Evolutionary conservation across 495 filamentous ascomycete species (phyloP).

Genomic region (Neurospora cerealis): DNA sequence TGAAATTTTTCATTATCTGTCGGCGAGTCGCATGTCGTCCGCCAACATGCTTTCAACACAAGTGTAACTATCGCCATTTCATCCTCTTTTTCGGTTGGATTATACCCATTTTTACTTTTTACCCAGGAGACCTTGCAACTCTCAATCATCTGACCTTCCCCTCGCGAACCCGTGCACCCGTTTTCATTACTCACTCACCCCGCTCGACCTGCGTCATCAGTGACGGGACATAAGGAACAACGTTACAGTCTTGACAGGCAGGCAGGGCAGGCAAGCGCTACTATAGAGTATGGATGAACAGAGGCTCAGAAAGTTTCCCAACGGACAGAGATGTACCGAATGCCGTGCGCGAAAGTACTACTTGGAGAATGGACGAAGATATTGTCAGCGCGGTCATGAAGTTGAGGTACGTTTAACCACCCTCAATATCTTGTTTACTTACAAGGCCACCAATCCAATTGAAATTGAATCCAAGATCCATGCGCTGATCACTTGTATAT

Average conservation of each 20-base stretch:
- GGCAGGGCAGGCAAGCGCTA: neutral
- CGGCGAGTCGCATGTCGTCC: neutral
- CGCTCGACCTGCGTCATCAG: neutral
- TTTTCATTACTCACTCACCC: neutral
- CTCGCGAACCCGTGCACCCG: neutral
- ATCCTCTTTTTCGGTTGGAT: neutral
- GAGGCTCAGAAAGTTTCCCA: constrained; percentile 22
- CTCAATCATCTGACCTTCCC: neutral
- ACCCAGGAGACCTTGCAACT: neutral
- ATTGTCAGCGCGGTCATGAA: constrained; percentile 44
- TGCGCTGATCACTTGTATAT: neutral
- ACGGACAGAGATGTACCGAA: constrained; percentile 35
- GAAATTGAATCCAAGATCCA: neutral
- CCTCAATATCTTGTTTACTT: neutral
- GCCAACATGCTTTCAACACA: neutral
- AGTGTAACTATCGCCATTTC: neutral
- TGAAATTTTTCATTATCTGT: neutral
- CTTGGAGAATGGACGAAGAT: constrained; percentile 37
- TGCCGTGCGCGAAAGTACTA: constrained; percentile 40
- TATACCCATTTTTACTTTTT: neutral
- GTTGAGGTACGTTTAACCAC: constrained; percentile 27
- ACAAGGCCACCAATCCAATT: neutral
- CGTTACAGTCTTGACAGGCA: neutral
- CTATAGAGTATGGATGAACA: neutral
- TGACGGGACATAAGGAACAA: neutral